Base-by-base conservation (phyloP, 768 basidiomycete genomes). In the Pleurotus cornucopiae region DNA sequence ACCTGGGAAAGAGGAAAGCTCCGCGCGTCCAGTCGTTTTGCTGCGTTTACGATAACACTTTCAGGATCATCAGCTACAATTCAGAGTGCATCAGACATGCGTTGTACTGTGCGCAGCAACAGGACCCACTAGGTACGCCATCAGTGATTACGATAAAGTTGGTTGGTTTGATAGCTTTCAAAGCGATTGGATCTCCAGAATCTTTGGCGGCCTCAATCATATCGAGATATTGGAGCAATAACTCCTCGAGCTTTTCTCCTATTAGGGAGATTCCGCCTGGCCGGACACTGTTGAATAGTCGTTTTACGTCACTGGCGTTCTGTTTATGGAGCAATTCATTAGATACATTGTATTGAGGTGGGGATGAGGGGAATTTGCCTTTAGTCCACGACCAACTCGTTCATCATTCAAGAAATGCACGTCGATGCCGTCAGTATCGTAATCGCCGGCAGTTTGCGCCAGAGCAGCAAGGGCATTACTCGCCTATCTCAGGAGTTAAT, bases 131-230 rank as follows among this genome's bases (percentile, higher is more conserved):
- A 1, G 85, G 76, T 2, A 67, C 75, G n/a, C 85, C 85, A 60
- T 87, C 86, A 0, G 85, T 87, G 38, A 88, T 73, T 23, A 87
- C 68, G 9, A 88, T 75, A 47, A 76, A 78, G 60, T 85, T 86
- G 20, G 83, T 65, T 0, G 80, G 81, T 60, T 83, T 86, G 12
- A 83, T 73, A 34, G 61, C 60, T 53, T 69, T 64, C 51, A 71
- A 53, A 1, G 65, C 62, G 4, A 40, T 41, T 30, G 41, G 56
- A 46, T 62, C 60, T 14, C 44, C 60, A 9, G 60, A 58, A 43
- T 63, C 62, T 7, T 60, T 54, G 2, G 73, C 78, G 3, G 57
- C 44, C 51, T 72, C 68, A 34, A 73, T 58, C 20, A 58, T 18
- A 34, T 49, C 48, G 2, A 73, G 49, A 52, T 71, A 72, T 13